Conservation (phyloP, 352 stramenopile genomes). For the Thraustotheca clavata region DNA sequence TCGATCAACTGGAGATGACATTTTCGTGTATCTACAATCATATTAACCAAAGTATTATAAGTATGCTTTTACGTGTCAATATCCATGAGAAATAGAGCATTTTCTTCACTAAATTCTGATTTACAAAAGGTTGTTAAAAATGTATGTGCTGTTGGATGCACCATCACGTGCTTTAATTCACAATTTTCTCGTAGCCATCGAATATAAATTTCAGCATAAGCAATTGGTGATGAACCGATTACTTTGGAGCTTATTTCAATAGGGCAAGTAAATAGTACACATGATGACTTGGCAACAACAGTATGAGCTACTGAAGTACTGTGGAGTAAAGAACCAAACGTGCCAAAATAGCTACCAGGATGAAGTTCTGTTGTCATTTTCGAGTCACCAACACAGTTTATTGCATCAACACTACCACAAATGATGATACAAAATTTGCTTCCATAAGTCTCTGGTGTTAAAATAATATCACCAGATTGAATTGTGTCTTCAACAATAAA, state of each 20-base stretch:
- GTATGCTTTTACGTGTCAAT: conserved; percentile 35
- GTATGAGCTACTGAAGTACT: background rate
- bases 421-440: conserved; percentile 53
- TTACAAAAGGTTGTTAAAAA: conserved; percentile 57
- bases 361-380: conserved; percentile 35
- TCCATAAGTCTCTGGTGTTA: conserved; percentile 36
- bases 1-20: background rate
- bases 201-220: conserved; percentile 57
- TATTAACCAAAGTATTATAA: background rate
- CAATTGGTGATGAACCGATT: conserved; percentile 46
- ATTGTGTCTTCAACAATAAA: conserved; percentile 61
- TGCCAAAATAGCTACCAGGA: conserved; percentile 57
- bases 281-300: conserved; percentile 39
- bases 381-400: conserved; percentile 25
- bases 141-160: conserved; percentile 45
- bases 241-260: conserved; percentile 38
- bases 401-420: conserved; percentile 60
- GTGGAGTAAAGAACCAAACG: conserved; percentile 27
- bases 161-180: conserved; percentile 51
- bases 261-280: conserved; percentile 45
- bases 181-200: conserved; percentile 63
- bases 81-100: conserved; percentile 64
- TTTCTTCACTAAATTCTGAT: conserved; percentile 70
- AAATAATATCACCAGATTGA: conserved; percentile 42
- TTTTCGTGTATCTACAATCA: background rate